Evolutionary conservation across 768 basidiomycete genomes (phyloP).

Genomic region (Trametes meyenii): DNA sequence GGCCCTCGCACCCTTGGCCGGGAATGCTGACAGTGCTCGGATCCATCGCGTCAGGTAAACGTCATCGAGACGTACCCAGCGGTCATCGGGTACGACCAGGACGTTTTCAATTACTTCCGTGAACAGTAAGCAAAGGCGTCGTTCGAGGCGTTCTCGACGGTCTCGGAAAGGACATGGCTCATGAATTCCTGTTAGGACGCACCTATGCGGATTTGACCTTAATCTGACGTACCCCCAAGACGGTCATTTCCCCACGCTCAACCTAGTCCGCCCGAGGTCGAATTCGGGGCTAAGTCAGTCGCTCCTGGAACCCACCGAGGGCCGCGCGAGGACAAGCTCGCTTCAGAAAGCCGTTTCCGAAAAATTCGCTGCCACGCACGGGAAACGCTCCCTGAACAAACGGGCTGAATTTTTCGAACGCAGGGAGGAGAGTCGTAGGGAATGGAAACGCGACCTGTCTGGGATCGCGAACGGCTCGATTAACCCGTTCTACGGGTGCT

Average conservation of each 20-base stretch:
- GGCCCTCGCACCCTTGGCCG: constrained; percentile 46
- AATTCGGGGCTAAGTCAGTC: constrained; percentile 6
- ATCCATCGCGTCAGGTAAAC: constrained; percentile 41
- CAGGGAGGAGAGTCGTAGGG: constrained; percentile 27
- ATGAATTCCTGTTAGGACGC: constrained; percentile 41
- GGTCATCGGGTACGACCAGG: constrained; percentile 67
- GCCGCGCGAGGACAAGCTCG: constrained; percentile 10
- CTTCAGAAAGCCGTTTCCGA: constrained; percentile 14
- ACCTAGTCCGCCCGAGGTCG: constrained; percentile 14
- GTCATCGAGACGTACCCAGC: constrained; percentile 75
- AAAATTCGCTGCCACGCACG: constrained; percentile 8
- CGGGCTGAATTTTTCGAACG: constrained; percentile 23
- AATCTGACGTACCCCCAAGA: constrained; percentile 70
- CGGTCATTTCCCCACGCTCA: constrained; percentile 48
- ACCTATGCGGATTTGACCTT: constrained; percentile 67
- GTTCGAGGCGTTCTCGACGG: no score
- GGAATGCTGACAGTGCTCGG: constrained; percentile 38
- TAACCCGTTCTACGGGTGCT: constrained; percentile 46
- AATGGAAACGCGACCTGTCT: constrained; percentile 54
- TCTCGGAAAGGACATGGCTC: constrained; percentile 34
- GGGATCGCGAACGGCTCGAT: constrained; percentile 54
- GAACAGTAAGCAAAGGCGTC: constrained; percentile 52
- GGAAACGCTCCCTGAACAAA: background rate
- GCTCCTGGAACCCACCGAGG: constrained; percentile 12
- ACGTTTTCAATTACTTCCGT: constrained; percentile 68